Conservation (phyloP, 2,329 filamentous ascomycete species). For the Verticillium isaacii region DNA sequence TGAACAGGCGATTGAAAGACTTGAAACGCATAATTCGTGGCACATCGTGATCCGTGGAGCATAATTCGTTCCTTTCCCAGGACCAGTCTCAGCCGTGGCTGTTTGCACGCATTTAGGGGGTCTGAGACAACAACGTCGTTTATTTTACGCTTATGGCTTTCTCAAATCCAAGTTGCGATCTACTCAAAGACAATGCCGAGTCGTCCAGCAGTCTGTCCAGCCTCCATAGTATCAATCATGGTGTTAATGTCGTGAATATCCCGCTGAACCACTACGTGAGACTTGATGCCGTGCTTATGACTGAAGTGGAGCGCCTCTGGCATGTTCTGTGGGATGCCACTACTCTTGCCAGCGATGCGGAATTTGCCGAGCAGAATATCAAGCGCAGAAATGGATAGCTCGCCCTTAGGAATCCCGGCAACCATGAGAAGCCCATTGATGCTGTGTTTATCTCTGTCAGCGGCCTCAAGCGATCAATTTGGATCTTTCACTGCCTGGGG, state of each 20-base stretch:
- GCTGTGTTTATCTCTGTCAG: slow-evolving; percentile 3
- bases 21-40: no score
- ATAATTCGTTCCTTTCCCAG: no score
- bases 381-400: slow-evolving; percentile 28
- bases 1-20: no score
- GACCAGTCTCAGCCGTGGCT: no score
- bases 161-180: no score
- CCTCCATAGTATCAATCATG: slow-evolving; percentile 32
- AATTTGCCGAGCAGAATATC: slow-evolving; percentile 32
- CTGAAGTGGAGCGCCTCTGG: slow-evolving; percentile 37
- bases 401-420: slow-evolving; percentile 31
- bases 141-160: no score
- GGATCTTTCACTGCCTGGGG: no score
- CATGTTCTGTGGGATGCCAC: slow-evolving; percentile 35
- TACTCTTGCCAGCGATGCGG: slow-evolving; percentile 34
- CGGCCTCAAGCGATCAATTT: no score
- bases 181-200: slow-evolving; percentile 29
- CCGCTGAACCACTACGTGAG: slow-evolving; percentile 28
- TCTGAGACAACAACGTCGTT: no score
- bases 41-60: no score
- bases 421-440: slow-evolving; percentile 35
- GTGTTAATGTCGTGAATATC: slow-evolving; percentile 28
- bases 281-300: slow-evolving; percentile 33
- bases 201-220: slow-evolving; percentile 27
- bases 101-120: no score